These are phyloP conservation scores for Botrytis elliptica DNA, from an alignment of 2,329 filamentous ascomycete species.

Conservation along the genomic window DNA sequence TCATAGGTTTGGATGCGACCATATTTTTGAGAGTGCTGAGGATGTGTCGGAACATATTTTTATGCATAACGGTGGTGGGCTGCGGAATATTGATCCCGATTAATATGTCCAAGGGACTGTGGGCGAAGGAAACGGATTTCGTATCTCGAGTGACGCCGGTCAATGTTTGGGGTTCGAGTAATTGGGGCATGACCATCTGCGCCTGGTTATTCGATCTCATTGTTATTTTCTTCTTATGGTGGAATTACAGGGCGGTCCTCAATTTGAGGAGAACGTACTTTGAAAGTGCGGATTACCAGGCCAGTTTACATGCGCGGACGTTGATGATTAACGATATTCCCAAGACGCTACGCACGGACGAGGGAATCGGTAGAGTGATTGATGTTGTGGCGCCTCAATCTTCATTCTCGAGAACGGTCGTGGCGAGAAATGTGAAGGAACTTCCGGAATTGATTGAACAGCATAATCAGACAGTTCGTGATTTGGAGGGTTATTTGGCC, in stretches of 20 bases:
- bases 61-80: slow-evolving; percentile 68
- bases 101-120: slow-evolving; percentile 58
- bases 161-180: slow-evolving; percentile 50
- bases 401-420: slow-evolving; percentile 74
- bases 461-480: slow-evolving; percentile 76
- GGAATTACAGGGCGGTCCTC: slow-evolving; percentile 77
- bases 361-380: slow-evolving; percentile 81
- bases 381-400: slow-evolving; percentile 77
- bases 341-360: slow-evolving; percentile 72
- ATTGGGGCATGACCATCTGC: slow-evolving; percentile 60
- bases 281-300: slow-evolving; percentile 82
- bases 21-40: slow-evolving; percentile 84
- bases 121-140: slow-evolving; percentile 40
- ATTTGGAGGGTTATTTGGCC: slow-evolving; percentile 79
- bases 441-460: slow-evolving; percentile 81
- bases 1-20: slow-evolving; percentile 86
- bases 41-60: slow-evolving; percentile 92
- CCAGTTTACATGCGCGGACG: slow-evolving; percentile 75
- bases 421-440: slow-evolving; percentile 89
- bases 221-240: slow-evolving; percentile 81
- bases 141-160: slow-evolving; percentile 61
- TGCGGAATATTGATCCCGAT: slow-evolving; percentile 78
- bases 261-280: slow-evolving; percentile 76
- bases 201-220: slow-evolving; percentile 70
- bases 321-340: slow-evolving; percentile 82